Evolutionary conservation across 1,284 basidiomycete species (phyloP), one percentile per base, ranked within the genome.

Genomic region (Leccinum subspadiceum): DNA sequence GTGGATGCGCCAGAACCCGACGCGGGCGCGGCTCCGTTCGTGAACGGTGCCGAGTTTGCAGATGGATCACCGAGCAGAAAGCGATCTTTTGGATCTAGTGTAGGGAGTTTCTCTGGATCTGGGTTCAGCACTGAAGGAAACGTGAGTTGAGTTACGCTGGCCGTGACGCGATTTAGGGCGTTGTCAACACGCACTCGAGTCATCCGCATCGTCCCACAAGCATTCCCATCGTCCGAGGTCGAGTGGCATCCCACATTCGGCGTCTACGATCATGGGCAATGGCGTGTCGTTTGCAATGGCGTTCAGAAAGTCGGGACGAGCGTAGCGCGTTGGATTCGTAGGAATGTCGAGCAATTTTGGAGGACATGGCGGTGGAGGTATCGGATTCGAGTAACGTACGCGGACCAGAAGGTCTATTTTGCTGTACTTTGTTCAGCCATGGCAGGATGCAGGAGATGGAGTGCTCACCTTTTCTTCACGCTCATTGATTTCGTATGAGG

Each of bases 281-380:
- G 90, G 89, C 5, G 87, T 85, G 52, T 92, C 90, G 54, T 88
- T 85, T 1, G 91, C 90, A 48, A 97, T 78, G 17, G 87, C 82
- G 63, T 92, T 85, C 24, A 95, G 82, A 67, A 94, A 95, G 68
- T 90, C 88, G 15, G 93, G 90, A 29, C 84, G 84, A 22, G 92
- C 90, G 75, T 96, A 94, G 44, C 95, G 90, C 70, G 84, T 81
- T 10, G 93, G 88, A 71, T 91, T 85, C 33, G 95, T 96, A 29
- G 90, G 86, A 58, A 97, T 90, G 62, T 94, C 85, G 67, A 98
- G 81, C 15, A 97, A 79, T 76, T 96, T 96, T 41, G 95, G 94
- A 12, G 95, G 94, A 80, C 93, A 97, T 78, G 95, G 94, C 39
- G 96, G 95, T 9, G 94, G 81, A 2, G 95, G 95, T 3, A 98